Evolutionary conservation across 148 eudicot genomes (phyloP), one percentile per base, ranked within the genome.

Genomic region (Heliosperma pusillum): DNA sequence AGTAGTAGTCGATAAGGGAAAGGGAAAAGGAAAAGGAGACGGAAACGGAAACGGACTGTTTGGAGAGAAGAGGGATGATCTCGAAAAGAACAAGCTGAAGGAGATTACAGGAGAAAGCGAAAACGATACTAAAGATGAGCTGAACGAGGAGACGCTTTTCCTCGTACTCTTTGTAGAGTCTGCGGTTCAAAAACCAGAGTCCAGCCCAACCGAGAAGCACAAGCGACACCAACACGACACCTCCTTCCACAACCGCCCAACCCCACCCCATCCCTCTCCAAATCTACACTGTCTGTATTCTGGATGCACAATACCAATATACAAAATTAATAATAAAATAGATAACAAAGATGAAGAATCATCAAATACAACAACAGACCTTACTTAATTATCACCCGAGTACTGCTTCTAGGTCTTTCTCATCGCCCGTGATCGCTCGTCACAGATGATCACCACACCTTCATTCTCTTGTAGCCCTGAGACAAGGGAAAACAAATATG

Each of bases 101-200:
- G 42, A 94, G 96, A 77, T 94, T 94, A 77, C 98, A 94, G 26
- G 98, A 94, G 66, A 94, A 90, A 20, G 98, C 97, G 71, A 94
- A 94, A 60, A 94, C 96, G 57, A 94, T 85, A 77, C 97, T 88
- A 84, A 94, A 94, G 27, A 94, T 90, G 83, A 94, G 88, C 87
- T 94, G 98, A n/a, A 94, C 98, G 36, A 94, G 80, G 8, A 84
- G 93, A 57, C 96, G 84, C 83, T 94, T 94, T 80, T 94, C 98
- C 81, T 94, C 98, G 76, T 94, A 94, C 75, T 94, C 98, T 81
- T 94, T 94, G 85, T 94, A 94, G 12, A 94, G 86, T 44, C 98
- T 75, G 17, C 89, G 86, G 73, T 94, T 94, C 22, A 94, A 44
- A 73, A 94, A 94, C 98, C 98, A 94, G 2, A 94, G 73, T 50